phyloP scores from a whole-genome alignment of 192 early-diverging fungal genomes.

The Helicostylum pulchrum region DNA sequence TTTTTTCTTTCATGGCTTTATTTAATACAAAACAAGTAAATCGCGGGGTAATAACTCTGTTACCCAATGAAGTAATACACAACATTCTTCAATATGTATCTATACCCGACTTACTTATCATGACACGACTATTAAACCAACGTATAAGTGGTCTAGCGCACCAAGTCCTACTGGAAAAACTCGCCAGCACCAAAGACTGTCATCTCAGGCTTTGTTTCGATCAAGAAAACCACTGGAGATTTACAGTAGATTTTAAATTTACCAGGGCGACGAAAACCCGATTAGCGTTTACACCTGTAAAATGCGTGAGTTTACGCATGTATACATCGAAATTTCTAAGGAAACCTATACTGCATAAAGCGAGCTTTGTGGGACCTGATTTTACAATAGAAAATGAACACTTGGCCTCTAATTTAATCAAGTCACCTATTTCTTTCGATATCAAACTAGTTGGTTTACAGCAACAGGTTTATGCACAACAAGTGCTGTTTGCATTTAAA shows the following conservation, averaged over 20 bases:
- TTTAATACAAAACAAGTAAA: too few species aligned
- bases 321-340: constrained; percentile 22
- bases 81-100: too few species aligned
- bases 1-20: too few species aligned
- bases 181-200: too few species aligned
- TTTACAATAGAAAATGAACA: not conserved
- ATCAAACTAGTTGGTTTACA: constrained; percentile 3
- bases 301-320: constrained; percentile 7
- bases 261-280: not conserved
- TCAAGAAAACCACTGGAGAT: constrained; percentile 29
- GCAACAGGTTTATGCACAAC: constrained; percentile 4
- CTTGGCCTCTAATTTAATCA: not conserved
- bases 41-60: too few species aligned
- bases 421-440: not conserved
- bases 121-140: too few species aligned
- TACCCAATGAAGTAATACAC: too few species aligned
- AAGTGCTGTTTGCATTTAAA: constrained; percentile 5
- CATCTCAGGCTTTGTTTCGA: constrained; percentile 20
- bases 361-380: not conserved
- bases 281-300: constrained; percentile 22
- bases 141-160: too few species aligned
- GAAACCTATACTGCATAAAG: constrained; percentile 12
- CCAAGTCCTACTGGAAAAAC: too few species aligned
- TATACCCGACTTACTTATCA: too few species aligned
- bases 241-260: constrained; percentile 23